Evolutionary conservation across 345 rosid species (phyloP).

Genomic region (Citrus glauca): DNA sequence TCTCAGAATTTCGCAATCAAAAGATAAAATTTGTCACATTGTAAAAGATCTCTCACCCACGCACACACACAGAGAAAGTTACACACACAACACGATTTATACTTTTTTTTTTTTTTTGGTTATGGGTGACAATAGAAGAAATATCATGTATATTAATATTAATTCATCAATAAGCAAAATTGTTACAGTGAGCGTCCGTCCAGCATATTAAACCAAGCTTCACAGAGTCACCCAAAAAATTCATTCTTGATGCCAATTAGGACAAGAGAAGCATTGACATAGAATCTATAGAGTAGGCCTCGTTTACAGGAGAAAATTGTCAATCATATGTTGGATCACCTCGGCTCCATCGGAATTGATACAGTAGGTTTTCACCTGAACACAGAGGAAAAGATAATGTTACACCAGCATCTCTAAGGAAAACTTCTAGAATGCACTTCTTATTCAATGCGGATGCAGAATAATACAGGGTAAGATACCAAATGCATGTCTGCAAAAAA

Average conservation of each 20-base stretch:
- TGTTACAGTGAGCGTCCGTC: not conserved
- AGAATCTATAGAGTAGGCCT: not conserved
- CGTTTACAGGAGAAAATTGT: conserved; percentile 48
- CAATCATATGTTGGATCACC: conserved; percentile 78
- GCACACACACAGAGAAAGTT: too few species aligned
- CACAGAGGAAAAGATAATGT: not conserved
- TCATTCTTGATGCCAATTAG: not conserved
- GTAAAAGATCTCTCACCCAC: too few species aligned
- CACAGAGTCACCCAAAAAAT: not conserved
- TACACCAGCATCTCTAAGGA: not conserved
- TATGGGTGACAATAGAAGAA: too few species aligned
- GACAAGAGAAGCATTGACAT: not conserved
- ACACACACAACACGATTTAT: not conserved
- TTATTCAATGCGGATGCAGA: not conserved
- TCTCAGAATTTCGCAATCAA: not conserved
- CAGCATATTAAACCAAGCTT: not conserved
- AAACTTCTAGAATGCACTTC: not conserved
- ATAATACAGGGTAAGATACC: not conserved
- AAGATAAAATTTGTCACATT: not conserved
- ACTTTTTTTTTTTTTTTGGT: too few species aligned
- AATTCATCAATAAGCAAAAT: not conserved
- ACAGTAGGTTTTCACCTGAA: conserved; percentile 57
- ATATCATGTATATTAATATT: too few species aligned
- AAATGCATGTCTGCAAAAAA: not conserved
- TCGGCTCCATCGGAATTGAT: conserved; percentile 75